Base-by-base conservation (phyloP, 2,329 filamentous ascomycete species). In the Cryphonectria radicalis region DNA sequence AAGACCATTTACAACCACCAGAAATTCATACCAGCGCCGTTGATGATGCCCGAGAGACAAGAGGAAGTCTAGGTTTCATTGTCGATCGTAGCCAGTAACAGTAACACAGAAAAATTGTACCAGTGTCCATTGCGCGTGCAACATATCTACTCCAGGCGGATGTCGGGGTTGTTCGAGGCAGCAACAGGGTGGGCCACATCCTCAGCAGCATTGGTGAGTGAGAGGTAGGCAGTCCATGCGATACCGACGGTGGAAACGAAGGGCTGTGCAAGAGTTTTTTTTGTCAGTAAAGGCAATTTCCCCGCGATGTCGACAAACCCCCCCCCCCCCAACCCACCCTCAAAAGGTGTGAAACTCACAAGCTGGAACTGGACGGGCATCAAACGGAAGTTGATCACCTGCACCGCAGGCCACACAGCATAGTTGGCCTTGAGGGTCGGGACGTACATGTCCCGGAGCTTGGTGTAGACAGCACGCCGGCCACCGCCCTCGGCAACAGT, bases 311-410 rank as follows among this genome's bases (percentile, higher is more conserved):
- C 32, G 25, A 46, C 10, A 7, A 14, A 11, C 1, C 13, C 10
- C 13, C 13, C 10, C 40, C 40, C 13, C 13, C 28, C 28, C n/a
- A n/a, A n/a, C n/a, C n/a, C 28, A 11, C 8, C 13, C 42, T n/a
- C 17, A 3, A 35, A 69, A 69, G 17, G 63, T 42, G 10, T 50
- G 8, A 10, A 63, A 88, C 94, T 86, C 84, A 98, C 95, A 82
- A 99, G 92, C 82, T 99, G 96, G 81, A 96, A 97, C 79, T 97
- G 95, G 68, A 98, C 91, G 19, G 96, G 96, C 86, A 99, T 94
- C 76, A 98, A 80, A 42, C 95, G 89, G 84, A 99, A 99, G 85
- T 99, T 99, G 83, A 99, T 88, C 74, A 98, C 91, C 84, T 99
- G 96, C 62, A 99, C 96, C 7, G 93, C 90, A 35, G 96, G 96